Percentiles rank a stretch among this genome's conserved stretches.
phyloP scores from a whole-genome alignment of 2,329 filamentous ascomycete species.

The Ambrosiella xylebori region DNA sequence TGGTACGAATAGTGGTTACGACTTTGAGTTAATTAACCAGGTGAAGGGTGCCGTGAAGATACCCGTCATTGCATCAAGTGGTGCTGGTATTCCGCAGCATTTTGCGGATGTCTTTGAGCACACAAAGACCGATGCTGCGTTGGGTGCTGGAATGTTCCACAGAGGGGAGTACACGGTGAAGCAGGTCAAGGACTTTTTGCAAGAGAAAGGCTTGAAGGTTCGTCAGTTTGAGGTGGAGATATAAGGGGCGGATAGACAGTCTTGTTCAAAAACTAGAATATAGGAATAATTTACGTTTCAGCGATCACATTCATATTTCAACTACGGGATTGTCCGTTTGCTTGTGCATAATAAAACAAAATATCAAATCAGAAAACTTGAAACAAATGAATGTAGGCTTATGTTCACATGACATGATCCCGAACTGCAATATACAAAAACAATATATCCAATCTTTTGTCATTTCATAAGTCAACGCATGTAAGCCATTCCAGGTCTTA shows the following conservation, averaged over 20 bases:
- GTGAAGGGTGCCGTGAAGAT: conserved; percentile 80
- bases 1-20: conserved; percentile 85
- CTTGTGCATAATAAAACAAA: too few species aligned
- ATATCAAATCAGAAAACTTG: not conserved
- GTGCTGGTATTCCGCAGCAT: conserved; percentile 72
- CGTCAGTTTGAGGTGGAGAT: conserved; percentile 52
- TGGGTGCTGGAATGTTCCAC: conserved; percentile 97
- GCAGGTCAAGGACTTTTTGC: conserved; percentile 76
- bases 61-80: conserved; percentile 87
- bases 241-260: conserved; percentile 14
- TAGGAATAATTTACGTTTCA: not conserved
- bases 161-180: conserved; percentile 85
- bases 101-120: conserved; percentile 79
- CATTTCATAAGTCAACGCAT: not conserved
- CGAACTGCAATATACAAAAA: not conserved
- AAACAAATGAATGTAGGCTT: not conserved
- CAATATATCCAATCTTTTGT: not conserved
- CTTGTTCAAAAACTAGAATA: not conserved
- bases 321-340: too few species aligned
- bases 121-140: conserved; percentile 76
- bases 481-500: conserved; percentile 23
- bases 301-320: not conserved
- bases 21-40: conserved; percentile 74
- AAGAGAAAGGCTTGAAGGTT: conserved; percentile 55
- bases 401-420: not conserved